Conservation (phyloP, 768 basidiomycete genomes). For the Tulasnella sp. region DNA sequence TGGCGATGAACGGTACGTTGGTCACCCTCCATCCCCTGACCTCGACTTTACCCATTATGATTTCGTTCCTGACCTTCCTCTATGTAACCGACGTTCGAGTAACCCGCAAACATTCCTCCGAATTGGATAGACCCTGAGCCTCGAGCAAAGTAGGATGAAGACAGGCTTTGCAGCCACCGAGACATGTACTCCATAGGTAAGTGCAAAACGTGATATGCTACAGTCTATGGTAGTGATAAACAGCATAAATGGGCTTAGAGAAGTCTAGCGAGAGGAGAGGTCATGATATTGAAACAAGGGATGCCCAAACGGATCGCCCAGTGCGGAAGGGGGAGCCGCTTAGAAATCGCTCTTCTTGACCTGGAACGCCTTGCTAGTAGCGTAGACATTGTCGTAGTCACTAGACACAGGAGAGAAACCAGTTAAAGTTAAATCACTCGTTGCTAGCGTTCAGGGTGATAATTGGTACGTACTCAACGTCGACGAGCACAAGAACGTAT, state of each 20-base stretch:
- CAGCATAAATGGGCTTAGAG: background rate
- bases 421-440: background rate
- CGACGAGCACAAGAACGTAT: background rate
- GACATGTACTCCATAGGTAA: background rate
- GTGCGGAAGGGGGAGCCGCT: background rate
- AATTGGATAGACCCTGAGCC: too few species aligned
- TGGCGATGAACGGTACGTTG: too few species aligned
- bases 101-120: too few species aligned
- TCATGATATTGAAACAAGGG: background rate
- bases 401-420: background rate
- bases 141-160: too few species aligned
- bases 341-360: constrained; percentile 4
- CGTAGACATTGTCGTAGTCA: background rate
- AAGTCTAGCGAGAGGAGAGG: background rate
- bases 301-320: too few species aligned
- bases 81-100: too few species aligned
- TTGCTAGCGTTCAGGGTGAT: background rate
- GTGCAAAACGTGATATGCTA: background rate
- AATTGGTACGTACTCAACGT: background rate
- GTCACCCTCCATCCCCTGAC: too few species aligned
- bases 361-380: background rate
- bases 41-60: too few species aligned
- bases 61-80: too few species aligned
- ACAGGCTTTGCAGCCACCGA: background rate
- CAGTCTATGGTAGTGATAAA: background rate